Conservation (phyloP, 2,329 filamentous ascomycete species). For the Fusarium brachygibbosum region DNA sequence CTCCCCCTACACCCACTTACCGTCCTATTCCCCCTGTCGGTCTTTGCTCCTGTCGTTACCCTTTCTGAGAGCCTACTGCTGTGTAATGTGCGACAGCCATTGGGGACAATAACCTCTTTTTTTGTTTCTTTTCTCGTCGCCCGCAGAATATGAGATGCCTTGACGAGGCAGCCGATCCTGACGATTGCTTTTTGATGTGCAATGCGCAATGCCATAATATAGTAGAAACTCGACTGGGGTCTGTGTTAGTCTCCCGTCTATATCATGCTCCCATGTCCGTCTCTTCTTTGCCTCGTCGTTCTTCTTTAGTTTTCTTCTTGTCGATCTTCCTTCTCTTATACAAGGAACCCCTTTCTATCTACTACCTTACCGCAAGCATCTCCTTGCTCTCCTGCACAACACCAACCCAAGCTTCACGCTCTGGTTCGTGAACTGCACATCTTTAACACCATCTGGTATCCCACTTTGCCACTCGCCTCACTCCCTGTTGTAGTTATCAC, state of each 20-base stretch:
- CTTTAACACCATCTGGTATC: slow-evolving; percentile 11
- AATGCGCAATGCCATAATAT: slow-evolving; percentile 18
- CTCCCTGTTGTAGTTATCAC: background rate
- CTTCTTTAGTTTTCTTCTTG: slow-evolving; percentile 34
- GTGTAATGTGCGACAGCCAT: slow-evolving; percentile 44
- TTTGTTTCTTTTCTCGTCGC: slow-evolving; percentile 31
- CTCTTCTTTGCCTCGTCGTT: slow-evolving; percentile 35
- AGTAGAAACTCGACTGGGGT: slow-evolving; percentile 6
- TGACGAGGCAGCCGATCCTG: slow-evolving; percentile 37
- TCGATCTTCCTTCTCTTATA: slow-evolving; percentile 34
- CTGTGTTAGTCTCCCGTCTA: slow-evolving; percentile 27
- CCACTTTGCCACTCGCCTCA: slow-evolving; percentile 36
- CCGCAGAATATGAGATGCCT: slow-evolving; percentile 45
- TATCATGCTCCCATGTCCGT: slow-evolving; percentile 41
- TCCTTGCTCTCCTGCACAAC: slow-evolving; percentile 19
- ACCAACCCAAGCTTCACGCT: slow-evolving; percentile 21
- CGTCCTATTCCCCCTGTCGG: slow-evolving; percentile 24
- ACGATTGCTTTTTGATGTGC: slow-evolving; percentile 20
- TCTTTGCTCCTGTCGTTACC: slow-evolving; percentile 26
- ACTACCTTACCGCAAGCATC: slow-evolving; percentile 1
- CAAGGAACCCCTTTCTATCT: slow-evolving; percentile 34
- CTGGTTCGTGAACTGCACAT: slow-evolving; percentile 30
- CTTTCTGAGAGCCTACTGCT: slow-evolving; percentile 26
- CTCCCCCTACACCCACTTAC: slow-evolving; percentile 31
- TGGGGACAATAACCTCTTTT: slow-evolving; percentile 33